Evolutionary conservation across 2,329 filamentous ascomycete species (phyloP).

Genomic region (Magnaporthiopsis poae): DNA sequence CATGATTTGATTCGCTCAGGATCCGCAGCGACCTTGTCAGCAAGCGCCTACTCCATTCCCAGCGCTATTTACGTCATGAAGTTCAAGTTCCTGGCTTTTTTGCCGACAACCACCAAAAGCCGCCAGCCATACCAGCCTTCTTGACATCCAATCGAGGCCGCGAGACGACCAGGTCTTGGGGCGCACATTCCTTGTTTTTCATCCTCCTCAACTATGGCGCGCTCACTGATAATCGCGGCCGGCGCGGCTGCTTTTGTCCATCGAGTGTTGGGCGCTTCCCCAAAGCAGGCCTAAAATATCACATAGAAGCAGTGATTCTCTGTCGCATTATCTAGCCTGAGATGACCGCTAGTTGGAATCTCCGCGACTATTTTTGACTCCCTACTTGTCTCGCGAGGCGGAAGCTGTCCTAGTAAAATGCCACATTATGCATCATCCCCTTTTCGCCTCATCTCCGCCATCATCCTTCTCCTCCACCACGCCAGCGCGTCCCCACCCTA

Average conservation of each 20-base stretch:
- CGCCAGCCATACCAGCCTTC: background rate
- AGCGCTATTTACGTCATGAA: background rate
- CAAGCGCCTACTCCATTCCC: background rate
- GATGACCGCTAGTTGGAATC: background rate
- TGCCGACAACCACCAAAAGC: background rate
- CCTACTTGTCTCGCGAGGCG: background rate
- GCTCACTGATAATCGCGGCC: background rate
- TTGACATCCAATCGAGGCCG: background rate
- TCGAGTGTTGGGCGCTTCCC: background rate
- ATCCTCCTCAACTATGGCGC: background rate
- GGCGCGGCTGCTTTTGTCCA: background rate
- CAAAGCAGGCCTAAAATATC: too few species aligned
- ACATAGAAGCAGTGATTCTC: too few species aligned
- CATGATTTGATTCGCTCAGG: too few species aligned
- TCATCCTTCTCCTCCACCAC: background rate
- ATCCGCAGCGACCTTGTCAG: too few species aligned
- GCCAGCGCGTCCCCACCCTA: background rate
- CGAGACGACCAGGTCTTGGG: background rate
- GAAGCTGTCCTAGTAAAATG: background rate
- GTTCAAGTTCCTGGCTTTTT: background rate
- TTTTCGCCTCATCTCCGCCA: background rate
- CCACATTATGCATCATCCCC: background rate
- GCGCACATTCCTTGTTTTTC: background rate
- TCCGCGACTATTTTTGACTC: too few species aligned
- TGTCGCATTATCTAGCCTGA: background rate